Conservation (phyloP, 2,329 filamentous ascomycete genomes). For the Neopestalotiopsis rosae region DNA sequence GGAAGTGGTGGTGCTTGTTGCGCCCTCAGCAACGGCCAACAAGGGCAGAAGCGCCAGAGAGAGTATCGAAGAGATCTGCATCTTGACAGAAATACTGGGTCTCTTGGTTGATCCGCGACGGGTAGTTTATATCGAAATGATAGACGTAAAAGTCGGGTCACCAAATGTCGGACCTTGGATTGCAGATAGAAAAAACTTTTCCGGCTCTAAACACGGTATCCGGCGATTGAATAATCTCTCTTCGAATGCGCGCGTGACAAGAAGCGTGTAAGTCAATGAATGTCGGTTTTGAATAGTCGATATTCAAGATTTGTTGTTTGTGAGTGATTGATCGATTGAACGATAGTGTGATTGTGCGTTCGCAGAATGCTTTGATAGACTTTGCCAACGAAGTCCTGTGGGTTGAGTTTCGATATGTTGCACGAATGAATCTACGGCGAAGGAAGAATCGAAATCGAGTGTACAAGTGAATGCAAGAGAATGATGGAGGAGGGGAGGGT, state of each 20-base stretch:
- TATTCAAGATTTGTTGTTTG: slow-evolving; percentile 16
- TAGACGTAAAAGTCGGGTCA: slow-evolving; percentile 1
- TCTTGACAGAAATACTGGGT: slow-evolving; percentile 29
- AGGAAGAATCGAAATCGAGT: neutral
- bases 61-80: slow-evolving; percentile 52
- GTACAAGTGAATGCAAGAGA: slow-evolving; percentile 5
- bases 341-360: slow-evolving; percentile 9
- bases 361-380: slow-evolving; percentile 17
- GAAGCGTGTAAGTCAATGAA: slow-evolving; percentile 15
- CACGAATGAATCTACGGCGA: slow-evolving; percentile 10
- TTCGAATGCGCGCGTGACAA: slow-evolving; percentile 5
- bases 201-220: neutral
- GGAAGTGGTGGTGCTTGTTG: slow-evolving; percentile 53
- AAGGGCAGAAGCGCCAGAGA: slow-evolving; percentile 57
- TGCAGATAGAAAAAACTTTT: slow-evolving; percentile 9
- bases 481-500: neutral
- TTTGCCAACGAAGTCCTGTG: slow-evolving; percentile 21
- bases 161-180: neutral
- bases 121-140: neutral
- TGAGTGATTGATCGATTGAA: neutral
- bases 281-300: slow-evolving; percentile 18
- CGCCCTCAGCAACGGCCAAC: slow-evolving; percentile 52
- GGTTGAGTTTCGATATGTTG: slow-evolving; percentile 1
- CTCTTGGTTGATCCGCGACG: neutral
- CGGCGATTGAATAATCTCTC: neutral